Conservation (phyloP, 371 early-diverging fungal species). For the Syncephalis fuscata region DNA sequence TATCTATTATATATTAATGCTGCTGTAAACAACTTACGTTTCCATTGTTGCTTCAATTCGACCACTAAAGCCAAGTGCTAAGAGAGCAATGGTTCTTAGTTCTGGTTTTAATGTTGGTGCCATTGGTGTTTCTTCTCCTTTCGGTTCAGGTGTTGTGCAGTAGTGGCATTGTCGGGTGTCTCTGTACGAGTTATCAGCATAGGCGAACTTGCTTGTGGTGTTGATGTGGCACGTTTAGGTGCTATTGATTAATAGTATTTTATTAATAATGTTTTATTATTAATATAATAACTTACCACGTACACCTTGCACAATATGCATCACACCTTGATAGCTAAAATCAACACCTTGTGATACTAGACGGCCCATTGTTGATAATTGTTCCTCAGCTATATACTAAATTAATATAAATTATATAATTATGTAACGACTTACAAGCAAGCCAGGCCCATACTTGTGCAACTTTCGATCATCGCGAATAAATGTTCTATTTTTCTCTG, state of each 20-base stretch:
- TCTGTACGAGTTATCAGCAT: too few relatives aligned
- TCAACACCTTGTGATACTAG: conserved; percentile 33
- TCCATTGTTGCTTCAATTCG: conserved; percentile 16
- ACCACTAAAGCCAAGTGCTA: not conserved
- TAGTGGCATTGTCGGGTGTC: too few relatives aligned
- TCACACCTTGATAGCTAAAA: conserved; percentile 53
- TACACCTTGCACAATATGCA: conserved; percentile 27
- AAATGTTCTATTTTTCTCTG: conserved; percentile 17
- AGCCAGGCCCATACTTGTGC: conserved; percentile 64
- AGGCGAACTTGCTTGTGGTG: too few relatives aligned
- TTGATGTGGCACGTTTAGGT: too few relatives aligned
- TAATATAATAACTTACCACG: conserved; percentile 3
- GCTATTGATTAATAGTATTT: too few relatives aligned
- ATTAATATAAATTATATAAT: not conserved
- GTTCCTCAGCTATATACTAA: conserved; percentile 26
- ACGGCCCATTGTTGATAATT: conserved; percentile 24
- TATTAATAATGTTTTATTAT: too few relatives aligned
- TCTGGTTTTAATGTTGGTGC: conserved; percentile 26
- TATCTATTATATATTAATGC: not conserved
- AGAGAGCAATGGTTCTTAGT: conserved; percentile 47
- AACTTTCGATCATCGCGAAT: conserved; percentile 19
- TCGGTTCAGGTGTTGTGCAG: conserved; percentile 1
- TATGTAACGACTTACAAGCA: conserved; percentile 14
- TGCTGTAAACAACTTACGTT: conserved; percentile 15
- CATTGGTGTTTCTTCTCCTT: conserved; percentile 21